phyloP scores from a whole-genome alignment of 257 asterid genomes.

The Linderniella brevidens region DNA sequence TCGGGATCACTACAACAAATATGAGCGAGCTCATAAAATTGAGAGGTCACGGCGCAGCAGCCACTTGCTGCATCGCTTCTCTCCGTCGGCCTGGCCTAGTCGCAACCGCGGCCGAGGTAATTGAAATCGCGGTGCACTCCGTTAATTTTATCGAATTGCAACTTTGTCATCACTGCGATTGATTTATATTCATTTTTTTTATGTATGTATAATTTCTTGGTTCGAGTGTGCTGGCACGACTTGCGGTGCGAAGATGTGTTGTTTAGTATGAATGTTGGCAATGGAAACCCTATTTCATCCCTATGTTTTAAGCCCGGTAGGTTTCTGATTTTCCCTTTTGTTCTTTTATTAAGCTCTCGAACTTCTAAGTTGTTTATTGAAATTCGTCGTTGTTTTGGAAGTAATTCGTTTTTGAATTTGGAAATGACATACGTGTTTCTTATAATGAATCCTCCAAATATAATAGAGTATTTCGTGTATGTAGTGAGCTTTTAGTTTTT shows the following conservation, averaged over 20 bases:
- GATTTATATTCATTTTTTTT: background rate
- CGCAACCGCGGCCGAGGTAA: constrained; percentile 77
- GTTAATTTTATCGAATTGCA: background rate
- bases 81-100: constrained; percentile 50
- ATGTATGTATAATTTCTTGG: constrained; percentile 4
- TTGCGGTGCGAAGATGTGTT: constrained; percentile 70
- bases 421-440: too few species aligned
- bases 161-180: constrained; percentile 18
- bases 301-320: constrained; percentile 74
- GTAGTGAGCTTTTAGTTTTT: background rate
- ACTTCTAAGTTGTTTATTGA: too few species aligned
- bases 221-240: constrained; percentile 60
- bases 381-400: too few species aligned
- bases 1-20: background rate
- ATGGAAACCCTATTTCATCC: constrained; percentile 54
- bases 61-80: constrained; percentile 80
- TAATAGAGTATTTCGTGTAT: too few species aligned
- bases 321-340: background rate
- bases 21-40: constrained; percentile 50
- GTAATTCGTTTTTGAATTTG: too few species aligned
- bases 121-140: background rate
- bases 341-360: background rate
- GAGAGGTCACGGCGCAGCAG: constrained; percentile 51
- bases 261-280: constrained; percentile 44
- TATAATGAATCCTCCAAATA: too few species aligned